These are phyloP conservation scores for Cucurbita ficifolia DNA, from an alignment of 306 rosid genomes.

Conservation along the genomic window DNA sequence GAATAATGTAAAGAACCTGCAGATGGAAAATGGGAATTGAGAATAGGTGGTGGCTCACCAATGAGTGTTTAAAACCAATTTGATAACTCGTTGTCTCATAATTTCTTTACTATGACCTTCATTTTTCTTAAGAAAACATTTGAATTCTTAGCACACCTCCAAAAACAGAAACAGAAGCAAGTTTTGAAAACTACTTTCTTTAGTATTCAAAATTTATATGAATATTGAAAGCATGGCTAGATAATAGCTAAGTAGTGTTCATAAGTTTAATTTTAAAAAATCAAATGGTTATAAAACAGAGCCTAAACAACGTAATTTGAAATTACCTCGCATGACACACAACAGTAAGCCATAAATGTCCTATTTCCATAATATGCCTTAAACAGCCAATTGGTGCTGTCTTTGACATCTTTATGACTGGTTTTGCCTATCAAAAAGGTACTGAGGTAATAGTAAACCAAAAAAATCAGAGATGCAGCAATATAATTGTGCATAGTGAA, in stretches of 20 bases:
- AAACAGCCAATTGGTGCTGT: conserved; percentile 91
- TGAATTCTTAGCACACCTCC: no score
- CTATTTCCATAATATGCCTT: conserved; percentile 80
- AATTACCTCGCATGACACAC: conserved; percentile 84
- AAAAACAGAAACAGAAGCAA: no score
- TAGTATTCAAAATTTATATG: no score
- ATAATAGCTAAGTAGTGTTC: no score
- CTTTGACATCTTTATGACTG: conserved; percentile 97
- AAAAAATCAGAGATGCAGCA: conserved; percentile 10
- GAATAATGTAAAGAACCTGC: conserved; percentile 72
- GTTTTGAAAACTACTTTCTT: no score
- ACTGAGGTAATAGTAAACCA: conserved; percentile 29
- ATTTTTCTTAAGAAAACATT: no score
- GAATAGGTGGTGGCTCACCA: neutral
- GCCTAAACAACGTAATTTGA: neutral
- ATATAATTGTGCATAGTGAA: neutral
- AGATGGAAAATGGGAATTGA: conserved; percentile 16
- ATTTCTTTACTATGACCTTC: no score
- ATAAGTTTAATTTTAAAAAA: no score
- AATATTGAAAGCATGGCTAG: no score
- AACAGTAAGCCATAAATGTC: conserved; percentile 96
- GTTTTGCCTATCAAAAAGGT: conserved; percentile 83
- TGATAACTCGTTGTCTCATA: no score
- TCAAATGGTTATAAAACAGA: no score
- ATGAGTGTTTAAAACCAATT: neutral